Base-by-base conservation (phyloP, 2,329 filamentous ascomycete species). In the Thermothelomyces thermophilus region DNA sequence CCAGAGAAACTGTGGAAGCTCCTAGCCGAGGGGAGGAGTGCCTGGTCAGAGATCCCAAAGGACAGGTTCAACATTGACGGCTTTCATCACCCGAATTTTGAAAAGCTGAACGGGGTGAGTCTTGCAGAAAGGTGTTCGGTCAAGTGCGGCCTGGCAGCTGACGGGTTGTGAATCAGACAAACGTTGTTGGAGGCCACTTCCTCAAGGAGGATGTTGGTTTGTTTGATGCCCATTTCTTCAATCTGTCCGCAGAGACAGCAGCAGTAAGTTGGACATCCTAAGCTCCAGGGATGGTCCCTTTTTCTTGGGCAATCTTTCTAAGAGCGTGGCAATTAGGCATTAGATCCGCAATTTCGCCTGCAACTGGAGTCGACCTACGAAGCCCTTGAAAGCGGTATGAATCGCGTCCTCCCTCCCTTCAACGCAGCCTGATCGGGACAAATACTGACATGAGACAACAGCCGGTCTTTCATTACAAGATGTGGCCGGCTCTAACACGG, bases 41-140 rank as follows among this genome's bases (percentile, higher is more conserved):
- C 57, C 2, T 57, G 56, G 55, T 58, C 55, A 2, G 50, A 55
- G 33, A 59, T 42, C 53, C 64, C 48, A 56, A 59, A 51, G 62
- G 66, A 59, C 57, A 63, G 53, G 56, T 68, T 60, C 62, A 64
- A 40, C 64, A 60, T 61, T 52, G 67, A 64, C 47, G 68, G 58
- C 20, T 66, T 68, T 28, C 51, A 52, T 46, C 56, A 62, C 30
- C 54, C 57, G 8, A 55, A 60, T 26, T 52, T 48, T 36, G 53
- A 57, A 40, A 55, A 61, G 34, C 24, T 66, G 62, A 61, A 37
- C 53, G 33, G 50, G 35, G 58, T 60, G 46, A 44, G 57, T 46
- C 5, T n/a, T 19, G 14, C 5, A 7, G 28, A 9, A 0, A 6
- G 6, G 2, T n/a, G 10, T 1, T 3, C 22, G 9, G 8, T 2